Evolutionary conservation across 2,329 filamentous ascomycete species (phyloP).

Genomic region (Trichoderma breve): DNA sequence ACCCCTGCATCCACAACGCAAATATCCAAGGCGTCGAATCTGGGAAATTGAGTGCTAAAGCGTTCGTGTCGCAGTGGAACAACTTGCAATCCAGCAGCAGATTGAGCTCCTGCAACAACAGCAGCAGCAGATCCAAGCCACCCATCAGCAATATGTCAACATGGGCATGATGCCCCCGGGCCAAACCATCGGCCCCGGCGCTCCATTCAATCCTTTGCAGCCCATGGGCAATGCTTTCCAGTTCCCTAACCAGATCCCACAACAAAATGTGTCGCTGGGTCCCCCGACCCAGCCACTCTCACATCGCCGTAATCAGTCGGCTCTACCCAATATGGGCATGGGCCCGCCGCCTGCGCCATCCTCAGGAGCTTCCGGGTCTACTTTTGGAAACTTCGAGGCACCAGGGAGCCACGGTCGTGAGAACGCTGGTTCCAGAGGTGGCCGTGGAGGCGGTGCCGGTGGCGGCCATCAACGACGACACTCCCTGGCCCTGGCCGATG

Average conservation of each 20-base stretch:
- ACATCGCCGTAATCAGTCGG: conserved; percentile 97
- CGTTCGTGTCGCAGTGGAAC: conserved; percentile 68
- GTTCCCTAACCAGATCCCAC: conserved; percentile 75
- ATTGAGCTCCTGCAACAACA: conserved; percentile 97
- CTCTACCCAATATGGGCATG: conserved; percentile 88
- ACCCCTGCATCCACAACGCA: neutral
- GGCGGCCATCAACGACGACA: conserved; percentile 90
- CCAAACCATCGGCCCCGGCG: conserved; percentile 69
- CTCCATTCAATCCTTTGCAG: conserved; percentile 75
- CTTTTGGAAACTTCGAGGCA: conserved; percentile 76
- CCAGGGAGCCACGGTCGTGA: conserved; percentile 40
- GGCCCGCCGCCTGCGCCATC: conserved; percentile 87
- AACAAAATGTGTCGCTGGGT: conserved; percentile 72
- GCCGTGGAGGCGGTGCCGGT: conserved; percentile 64
- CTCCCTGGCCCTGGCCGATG: conserved; percentile 89
- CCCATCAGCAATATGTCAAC: conserved; percentile 95
- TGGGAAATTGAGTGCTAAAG: conserved; percentile 24
- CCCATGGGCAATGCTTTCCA: conserved; percentile 84
- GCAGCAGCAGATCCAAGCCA: conserved; percentile 94
- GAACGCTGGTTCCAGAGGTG: conserved; percentile 58
- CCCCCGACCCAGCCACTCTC: conserved; percentile 74
- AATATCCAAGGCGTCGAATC: neutral
- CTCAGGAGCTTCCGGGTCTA: conserved; percentile 77
- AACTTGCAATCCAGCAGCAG: conserved; percentile 95
- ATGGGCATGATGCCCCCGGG: conserved; percentile 91